A percentile compares a stretch with the other conserved stretches of the same genome.
phyloP scores from a whole-genome alignment of 2,329 filamentous ascomycete species.

The Trichoderma sp. region DNA sequence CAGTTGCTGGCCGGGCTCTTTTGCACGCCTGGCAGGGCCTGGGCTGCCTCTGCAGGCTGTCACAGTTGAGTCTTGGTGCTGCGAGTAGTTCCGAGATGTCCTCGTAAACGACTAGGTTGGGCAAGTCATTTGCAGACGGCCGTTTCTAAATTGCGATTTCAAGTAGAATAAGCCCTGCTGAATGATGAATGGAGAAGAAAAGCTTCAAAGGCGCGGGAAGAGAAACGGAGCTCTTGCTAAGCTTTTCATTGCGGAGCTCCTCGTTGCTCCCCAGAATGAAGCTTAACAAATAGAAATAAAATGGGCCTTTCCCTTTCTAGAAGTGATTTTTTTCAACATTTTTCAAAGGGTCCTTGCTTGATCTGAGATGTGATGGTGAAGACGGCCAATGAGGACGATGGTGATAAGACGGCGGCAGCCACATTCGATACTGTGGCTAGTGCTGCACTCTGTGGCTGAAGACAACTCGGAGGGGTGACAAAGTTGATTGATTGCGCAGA shows the following conservation, averaged over 20 bases:
- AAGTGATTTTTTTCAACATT: not conserved
- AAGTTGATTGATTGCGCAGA: not conserved
- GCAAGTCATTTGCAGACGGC: not conserved
- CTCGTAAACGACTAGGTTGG: not conserved
- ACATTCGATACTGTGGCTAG: not conserved
- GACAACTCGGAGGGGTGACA: not conserved
- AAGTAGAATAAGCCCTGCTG: not conserved
- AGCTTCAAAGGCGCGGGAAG: no score
- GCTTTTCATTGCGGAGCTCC: not conserved
- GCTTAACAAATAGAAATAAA: constrained; percentile 7
- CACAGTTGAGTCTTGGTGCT: not conserved
- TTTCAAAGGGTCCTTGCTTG: not conserved
- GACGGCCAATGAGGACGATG: not conserved
- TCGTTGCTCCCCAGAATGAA: constrained; percentile 7
- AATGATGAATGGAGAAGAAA: not conserved
- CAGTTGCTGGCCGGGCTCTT: not conserved
- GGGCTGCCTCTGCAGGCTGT: not conserved
- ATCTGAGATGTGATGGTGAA: not conserved
- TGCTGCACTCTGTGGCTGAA: not conserved
- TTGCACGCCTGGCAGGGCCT: not conserved
- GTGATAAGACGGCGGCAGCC: not conserved
- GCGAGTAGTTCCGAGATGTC: not conserved
- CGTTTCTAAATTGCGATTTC: not conserved
- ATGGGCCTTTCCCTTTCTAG: constrained; percentile 2
- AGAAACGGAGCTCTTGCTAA: not conserved